Evolutionary conservation across 129 eudicot species (phyloP).

Genomic region (Heracleum sosnowskyi): DNA sequence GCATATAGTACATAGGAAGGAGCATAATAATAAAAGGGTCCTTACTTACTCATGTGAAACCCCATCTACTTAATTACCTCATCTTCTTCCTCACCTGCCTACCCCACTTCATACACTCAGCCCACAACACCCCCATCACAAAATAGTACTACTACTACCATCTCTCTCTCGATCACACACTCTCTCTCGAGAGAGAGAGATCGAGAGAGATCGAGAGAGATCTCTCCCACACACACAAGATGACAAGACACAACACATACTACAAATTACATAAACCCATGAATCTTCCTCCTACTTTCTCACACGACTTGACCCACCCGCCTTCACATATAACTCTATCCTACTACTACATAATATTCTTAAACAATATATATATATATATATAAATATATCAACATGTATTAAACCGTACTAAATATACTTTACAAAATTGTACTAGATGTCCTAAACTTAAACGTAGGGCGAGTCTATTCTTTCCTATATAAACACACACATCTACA

Average conservation of each 20-base stretch:
- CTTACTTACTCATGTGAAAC: slow-evolving; percentile 2
- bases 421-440: not conserved
- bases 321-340: slow-evolving; percentile 16
- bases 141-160: not conserved
- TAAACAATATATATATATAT: too few species aligned
- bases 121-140: slow-evolving; percentile 2
- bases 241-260: too few species aligned
- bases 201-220: too few species aligned
- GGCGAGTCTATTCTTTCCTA: slow-evolving; percentile 18
- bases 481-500: slow-evolving; percentile 24
- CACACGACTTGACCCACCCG: slow-evolving; percentile 70
- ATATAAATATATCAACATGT: not conserved
- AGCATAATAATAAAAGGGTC: not conserved
- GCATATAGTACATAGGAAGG: not conserved
- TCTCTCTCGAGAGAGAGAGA: too few species aligned
- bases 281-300: slow-evolving; percentile 72
- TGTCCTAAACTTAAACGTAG: slow-evolving; percentile 1
- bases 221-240: not conserved
- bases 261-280: slow-evolving; percentile 11
- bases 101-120: slow-evolving; percentile 3
- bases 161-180: not conserved
- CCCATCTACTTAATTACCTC: not conserved
- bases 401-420: not conserved
- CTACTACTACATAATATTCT: not conserved
- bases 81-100: not conserved